Percentiles rank a stretch among this genome's conserved stretches.
These are phyloP conservation scores for Leccinum imitatum DNA, from an alignment of 768 basidiomycete genomes.

Conservation along the genomic window DNA sequence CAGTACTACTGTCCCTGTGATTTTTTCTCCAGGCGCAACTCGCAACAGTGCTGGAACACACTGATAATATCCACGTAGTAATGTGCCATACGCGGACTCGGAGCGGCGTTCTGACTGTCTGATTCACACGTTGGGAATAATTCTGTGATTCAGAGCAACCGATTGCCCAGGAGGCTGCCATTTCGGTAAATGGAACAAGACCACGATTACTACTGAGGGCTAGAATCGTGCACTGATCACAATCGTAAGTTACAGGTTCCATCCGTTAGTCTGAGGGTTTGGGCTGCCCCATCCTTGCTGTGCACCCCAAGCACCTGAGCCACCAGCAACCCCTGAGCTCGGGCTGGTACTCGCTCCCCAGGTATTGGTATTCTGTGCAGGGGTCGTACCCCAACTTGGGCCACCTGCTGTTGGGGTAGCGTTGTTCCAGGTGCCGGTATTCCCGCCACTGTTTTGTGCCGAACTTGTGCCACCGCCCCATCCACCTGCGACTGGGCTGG, in stretches of 20 bases:
- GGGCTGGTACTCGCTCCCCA: slow-evolving; percentile 41
- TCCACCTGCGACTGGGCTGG: slow-evolving; percentile 31
- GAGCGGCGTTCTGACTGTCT: background rate
- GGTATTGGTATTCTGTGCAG: slow-evolving; percentile 25
- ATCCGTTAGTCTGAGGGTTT: slow-evolving; percentile 50
- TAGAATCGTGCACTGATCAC: background rate
- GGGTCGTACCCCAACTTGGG: slow-evolving; percentile 33
- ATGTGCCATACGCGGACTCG: too few relatives aligned
- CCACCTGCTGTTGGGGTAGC: slow-evolving; percentile 30
- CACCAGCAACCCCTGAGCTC: slow-evolving; percentile 17
- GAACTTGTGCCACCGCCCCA: slow-evolving; percentile 32
- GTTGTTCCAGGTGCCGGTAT: slow-evolving; percentile 15
- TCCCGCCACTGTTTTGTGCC: slow-evolving; percentile 24
- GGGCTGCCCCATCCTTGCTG: slow-evolving; percentile 52
- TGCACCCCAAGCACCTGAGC: slow-evolving; percentile 26
- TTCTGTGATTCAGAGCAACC: background rate
- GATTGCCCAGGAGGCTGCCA: background rate
- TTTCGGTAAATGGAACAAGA: background rate
- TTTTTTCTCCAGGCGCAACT: too few relatives aligned
- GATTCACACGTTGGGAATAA: background rate
- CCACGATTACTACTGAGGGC: background rate
- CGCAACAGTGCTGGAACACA: too few relatives aligned
- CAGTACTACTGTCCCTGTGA: too few relatives aligned
- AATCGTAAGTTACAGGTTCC: slow-evolving; percentile 38
- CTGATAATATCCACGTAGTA: too few relatives aligned